These are phyloP conservation scores for Bipolaris sorokiniana DNA, from an alignment of 2,329 filamentous ascomycete genomes.

Conservation along the genomic window DNA sequence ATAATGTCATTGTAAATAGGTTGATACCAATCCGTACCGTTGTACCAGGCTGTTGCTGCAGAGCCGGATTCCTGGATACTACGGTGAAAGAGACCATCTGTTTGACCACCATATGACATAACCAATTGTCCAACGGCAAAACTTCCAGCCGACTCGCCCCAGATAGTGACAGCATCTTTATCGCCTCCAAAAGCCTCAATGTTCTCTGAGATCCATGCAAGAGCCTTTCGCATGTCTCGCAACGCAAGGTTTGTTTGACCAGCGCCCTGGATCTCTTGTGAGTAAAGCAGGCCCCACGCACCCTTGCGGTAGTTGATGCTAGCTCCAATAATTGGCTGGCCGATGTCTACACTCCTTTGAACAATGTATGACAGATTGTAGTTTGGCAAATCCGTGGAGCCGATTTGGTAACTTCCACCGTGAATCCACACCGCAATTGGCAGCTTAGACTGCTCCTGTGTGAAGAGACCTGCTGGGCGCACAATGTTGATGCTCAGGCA, in stretches of 20 bases:
- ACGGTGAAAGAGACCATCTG: slow-evolving; percentile 46
- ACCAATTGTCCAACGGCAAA: slow-evolving; percentile 48
- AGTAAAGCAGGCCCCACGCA: slow-evolving; percentile 72
- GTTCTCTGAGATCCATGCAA: slow-evolving; percentile 55
- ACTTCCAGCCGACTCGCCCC: slow-evolving; percentile 55
- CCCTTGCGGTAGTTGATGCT: slow-evolving; percentile 61
- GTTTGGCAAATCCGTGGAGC: slow-evolving; percentile 52
- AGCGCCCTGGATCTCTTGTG: slow-evolving; percentile 52
- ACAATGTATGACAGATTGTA: slow-evolving; percentile 70
- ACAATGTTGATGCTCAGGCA: slow-evolving; percentile 69
- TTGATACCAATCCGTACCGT: slow-evolving; percentile 58
- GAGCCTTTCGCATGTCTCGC: slow-evolving; percentile 54
- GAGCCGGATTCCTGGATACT: slow-evolving; percentile 48
- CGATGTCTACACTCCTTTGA: slow-evolving; percentile 49
- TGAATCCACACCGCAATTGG: slow-evolving; percentile 69
- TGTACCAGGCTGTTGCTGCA: slow-evolving; percentile 49
- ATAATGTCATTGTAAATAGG: slow-evolving; percentile 47
- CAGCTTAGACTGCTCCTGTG: slow-evolving; percentile 51
- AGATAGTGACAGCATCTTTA: slow-evolving; percentile 54
- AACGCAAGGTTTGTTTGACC: slow-evolving; percentile 51
- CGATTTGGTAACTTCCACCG: slow-evolving; percentile 55
- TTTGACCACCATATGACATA: slow-evolving; percentile 43
- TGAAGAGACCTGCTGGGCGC: slow-evolving; percentile 56
- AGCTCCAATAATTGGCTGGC: slow-evolving; percentile 44
- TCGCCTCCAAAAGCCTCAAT: slow-evolving; percentile 53